phyloP scores from a whole-genome alignment of 352 stramenopile species.

The Globisporangium nodosum region DNA sequence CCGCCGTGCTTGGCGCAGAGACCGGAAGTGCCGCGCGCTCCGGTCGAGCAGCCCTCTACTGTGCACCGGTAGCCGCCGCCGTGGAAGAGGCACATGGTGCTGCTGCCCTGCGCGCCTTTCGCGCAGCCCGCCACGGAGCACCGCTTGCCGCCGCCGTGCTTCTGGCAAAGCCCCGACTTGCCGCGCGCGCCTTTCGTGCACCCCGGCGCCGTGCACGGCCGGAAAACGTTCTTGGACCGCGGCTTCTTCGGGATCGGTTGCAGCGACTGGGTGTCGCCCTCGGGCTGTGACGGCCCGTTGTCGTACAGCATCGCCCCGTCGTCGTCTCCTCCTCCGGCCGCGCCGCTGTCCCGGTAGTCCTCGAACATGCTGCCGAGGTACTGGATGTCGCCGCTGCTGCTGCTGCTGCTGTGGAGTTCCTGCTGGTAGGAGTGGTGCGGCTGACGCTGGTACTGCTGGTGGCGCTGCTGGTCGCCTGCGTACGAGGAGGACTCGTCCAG shows the following conservation, averaged over 20 bases:
- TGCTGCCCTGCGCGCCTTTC: conserved; percentile 81
- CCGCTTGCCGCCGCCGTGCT: conserved; percentile 81
- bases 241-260: conserved; percentile 50
- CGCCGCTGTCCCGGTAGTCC: conserved; percentile 4
- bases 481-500: conserved; percentile 14
- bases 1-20: conserved; percentile 79
- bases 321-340: too few species aligned
- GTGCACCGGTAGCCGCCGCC: conserved; percentile 83
- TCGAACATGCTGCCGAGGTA: not conserved
- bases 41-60: conserved; percentile 62
- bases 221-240: conserved; percentile 70
- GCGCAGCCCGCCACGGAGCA: conserved; percentile 53
- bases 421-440: not conserved
- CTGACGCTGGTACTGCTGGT: not conserved
- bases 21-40: conserved; percentile 63
- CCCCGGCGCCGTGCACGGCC: conserved; percentile 44
- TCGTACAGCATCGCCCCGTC: not conserved
- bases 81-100: conserved; percentile 73
- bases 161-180: conserved; percentile 79
- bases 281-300: conserved; percentile 4
- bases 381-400: not conserved
- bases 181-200: conserved; percentile 77
- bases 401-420: conserved; percentile 1
- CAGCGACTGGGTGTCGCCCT: conserved; percentile 14
- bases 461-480: conserved; percentile 1